Evolutionary conservation across 306 rosid genomes (phyloP).

Genomic region (Glycine soja): DNA sequence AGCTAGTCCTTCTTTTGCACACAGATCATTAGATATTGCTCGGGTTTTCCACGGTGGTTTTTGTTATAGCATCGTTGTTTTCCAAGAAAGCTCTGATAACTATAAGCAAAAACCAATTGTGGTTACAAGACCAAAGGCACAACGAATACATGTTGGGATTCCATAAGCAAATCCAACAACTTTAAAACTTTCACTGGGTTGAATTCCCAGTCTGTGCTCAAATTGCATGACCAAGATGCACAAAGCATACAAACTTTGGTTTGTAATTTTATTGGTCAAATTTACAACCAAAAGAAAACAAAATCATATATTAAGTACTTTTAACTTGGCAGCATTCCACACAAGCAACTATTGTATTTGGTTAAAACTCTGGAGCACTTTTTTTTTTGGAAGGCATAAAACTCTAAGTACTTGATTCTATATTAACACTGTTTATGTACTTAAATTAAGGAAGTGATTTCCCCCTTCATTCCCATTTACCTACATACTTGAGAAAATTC

Average conservation of each 20-base stretch:
- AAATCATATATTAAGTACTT: constrained; percentile 16
- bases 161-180: not conserved
- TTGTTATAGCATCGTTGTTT: not conserved
- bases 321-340: constrained; percentile 22
- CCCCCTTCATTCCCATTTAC: constrained; percentile 21
- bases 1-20: not conserved
- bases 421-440: constrained; percentile 5
- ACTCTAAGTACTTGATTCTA: not conserved
- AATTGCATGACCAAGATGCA: constrained; percentile 7
- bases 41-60: not conserved
- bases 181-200: not conserved
- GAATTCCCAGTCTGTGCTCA: constrained; percentile 1
- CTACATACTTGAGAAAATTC: constrained; percentile 15
- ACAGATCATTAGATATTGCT: not conserved
- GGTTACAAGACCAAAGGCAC: not conserved
- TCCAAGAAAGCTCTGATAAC: not conserved
- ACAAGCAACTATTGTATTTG: constrained; percentile 12
- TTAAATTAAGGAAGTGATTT: not conserved
- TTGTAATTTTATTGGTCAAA: not conserved
- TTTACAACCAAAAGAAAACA: not conserved
- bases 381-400: not conserved
- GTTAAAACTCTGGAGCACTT: no score
- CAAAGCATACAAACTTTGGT: not conserved
- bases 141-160: not conserved
- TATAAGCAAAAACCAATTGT: not conserved